These are phyloP conservation scores for Tolypocladium tropicale DNA, from an alignment of 2,329 filamentous ascomycete genomes.

Conservation along the genomic window DNA sequence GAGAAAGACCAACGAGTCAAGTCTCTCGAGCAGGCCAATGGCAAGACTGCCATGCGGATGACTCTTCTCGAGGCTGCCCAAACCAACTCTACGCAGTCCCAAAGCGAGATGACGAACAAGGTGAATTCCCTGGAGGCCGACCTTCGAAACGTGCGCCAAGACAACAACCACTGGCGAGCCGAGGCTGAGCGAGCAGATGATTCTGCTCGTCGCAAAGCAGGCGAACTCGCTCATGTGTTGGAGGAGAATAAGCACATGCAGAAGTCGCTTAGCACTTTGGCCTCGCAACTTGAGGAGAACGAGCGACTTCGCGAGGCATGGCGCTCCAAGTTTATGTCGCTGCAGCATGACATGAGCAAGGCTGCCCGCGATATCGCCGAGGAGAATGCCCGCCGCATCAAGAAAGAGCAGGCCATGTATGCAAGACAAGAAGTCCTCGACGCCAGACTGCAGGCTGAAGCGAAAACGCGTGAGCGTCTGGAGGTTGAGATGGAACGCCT, in stretches of 20 bases:
- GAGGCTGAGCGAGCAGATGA: conserved; percentile 52
- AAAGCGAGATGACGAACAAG: conserved; percentile 45
- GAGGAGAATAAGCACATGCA: conserved; percentile 64
- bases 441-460: conserved; percentile 64
- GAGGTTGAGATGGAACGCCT: conserved; percentile 57
- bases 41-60: conserved; percentile 49
- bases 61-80: conserved; percentile 61
- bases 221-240: conserved; percentile 36
- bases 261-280: conserved; percentile 61
- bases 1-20: conserved; percentile 60
- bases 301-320: conserved; percentile 75
- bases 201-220: conserved; percentile 34
- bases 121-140: conserved; percentile 43
- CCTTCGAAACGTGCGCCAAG: conserved; percentile 43
- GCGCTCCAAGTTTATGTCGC: conserved; percentile 70
- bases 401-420: conserved; percentile 68
- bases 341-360: conserved; percentile 79
- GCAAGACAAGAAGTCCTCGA: conserved; percentile 74
- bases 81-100: conserved; percentile 40
- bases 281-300: conserved; percentile 75
- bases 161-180: conserved; percentile 49
- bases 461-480: conserved; percentile 56
- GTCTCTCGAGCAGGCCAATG: conserved; percentile 43
- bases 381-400: conserved; percentile 70
- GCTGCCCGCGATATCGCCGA: conserved; percentile 71